phyloP scores from a whole-genome alignment of 768 basidiomycete genomes.

The Boletus eberwhitei region DNA sequence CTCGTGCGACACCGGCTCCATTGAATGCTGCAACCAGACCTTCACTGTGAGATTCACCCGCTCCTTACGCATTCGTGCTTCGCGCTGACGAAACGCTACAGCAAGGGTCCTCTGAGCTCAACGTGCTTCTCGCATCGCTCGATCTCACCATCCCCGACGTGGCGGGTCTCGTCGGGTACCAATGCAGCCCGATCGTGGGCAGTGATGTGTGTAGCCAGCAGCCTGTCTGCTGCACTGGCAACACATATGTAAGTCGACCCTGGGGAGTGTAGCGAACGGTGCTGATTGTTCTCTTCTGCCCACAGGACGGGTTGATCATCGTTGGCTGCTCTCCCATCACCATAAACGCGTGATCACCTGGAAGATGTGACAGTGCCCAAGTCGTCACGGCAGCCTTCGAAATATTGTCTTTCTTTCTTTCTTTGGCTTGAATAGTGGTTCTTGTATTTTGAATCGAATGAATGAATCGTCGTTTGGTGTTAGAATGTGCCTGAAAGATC shows the following conservation, averaged over 20 bases:
- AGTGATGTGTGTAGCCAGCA: conserved; percentile 1
- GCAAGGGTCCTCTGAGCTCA: too few relatives aligned
- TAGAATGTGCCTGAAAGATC: neutral
- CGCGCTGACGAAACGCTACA: too few relatives aligned
- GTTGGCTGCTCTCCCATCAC: conserved; percentile 12
- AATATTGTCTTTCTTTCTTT: neutral
- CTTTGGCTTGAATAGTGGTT: neutral
- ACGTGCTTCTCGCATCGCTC: too few relatives aligned
- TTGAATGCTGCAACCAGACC: too few relatives aligned
- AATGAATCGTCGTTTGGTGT: neutral
- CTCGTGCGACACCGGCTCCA: neutral
- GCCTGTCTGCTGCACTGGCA: conserved; percentile 14
- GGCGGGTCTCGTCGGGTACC: too few relatives aligned
- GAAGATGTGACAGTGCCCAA: neutral
- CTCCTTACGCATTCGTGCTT: too few relatives aligned
- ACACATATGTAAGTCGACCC: conserved; percentile 2
- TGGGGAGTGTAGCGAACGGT: neutral
- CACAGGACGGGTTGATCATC: conserved; percentile 8
- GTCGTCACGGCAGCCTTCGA: neutral
- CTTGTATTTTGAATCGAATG: neutral
- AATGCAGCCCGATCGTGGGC: neutral
- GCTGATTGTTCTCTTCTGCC: neutral
- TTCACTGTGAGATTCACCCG: too few relatives aligned
- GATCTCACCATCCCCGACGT: too few relatives aligned
- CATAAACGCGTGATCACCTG: neutral